These are phyloP conservation scores for Metschnikowia koreensis DNA, from an alignment of 805 yeast species.

Conservation along the genomic window DNA sequence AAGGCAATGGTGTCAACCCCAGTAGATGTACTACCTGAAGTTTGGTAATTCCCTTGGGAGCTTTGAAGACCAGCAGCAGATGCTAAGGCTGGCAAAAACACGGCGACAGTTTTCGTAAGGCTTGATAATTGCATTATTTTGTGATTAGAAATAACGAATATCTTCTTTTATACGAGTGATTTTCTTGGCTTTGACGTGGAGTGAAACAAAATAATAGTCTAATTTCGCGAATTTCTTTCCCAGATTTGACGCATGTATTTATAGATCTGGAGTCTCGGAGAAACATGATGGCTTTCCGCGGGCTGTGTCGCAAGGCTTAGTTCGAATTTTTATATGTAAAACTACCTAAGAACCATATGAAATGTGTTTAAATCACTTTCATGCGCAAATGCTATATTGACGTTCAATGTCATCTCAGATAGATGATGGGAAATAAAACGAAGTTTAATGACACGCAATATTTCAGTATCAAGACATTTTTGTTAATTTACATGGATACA, in stretches of 20 bases:
- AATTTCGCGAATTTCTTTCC: background rate
- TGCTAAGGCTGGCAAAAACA: slow-evolving; percentile 5
- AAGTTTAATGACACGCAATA: background rate
- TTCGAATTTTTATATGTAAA: background rate
- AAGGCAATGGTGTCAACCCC: slow-evolving; percentile 43
- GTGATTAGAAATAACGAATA: too few species aligned
- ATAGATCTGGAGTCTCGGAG: background rate
- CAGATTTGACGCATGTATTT: slow-evolving; percentile 4
- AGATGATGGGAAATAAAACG: background rate
- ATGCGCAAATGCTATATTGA: too few species aligned
- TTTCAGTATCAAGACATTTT: too few species aligned
- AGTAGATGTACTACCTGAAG: background rate
- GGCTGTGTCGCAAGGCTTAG: slow-evolving; percentile 9
- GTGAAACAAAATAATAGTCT: background rate
- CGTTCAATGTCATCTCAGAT: background rate
- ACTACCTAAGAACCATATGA: too few species aligned
- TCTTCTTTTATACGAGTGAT: background rate
- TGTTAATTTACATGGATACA: too few species aligned
- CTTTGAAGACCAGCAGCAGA: slow-evolving; percentile 1
- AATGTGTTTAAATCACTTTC: too few species aligned
- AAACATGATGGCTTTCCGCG: background rate
- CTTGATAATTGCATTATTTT: too few species aligned
- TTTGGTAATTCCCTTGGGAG: background rate
- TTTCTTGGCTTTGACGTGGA: background rate
- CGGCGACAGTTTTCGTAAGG: background rate